Base-by-base conservation (phyloP, 129 eudicot genomes). In the Lactuca saligna region DNA sequence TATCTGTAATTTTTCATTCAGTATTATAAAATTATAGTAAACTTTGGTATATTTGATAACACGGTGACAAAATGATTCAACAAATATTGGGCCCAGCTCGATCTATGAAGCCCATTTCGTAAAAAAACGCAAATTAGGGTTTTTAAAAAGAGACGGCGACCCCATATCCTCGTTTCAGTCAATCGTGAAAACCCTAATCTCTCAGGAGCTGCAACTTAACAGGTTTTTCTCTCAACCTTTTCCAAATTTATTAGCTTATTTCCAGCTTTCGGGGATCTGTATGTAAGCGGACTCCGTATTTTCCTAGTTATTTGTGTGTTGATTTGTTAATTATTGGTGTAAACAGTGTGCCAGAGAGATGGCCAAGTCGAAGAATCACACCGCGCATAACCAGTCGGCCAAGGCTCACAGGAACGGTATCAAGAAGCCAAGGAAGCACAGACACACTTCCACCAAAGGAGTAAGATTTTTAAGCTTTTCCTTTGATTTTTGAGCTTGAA, bases 361-460 rank as follows among this genome's bases (percentile, higher is more conserved):
- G 91, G 95, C 95, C 7, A 88, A 88, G 71, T 86, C 89, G 80
- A 89, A 83, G 96, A 89, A 89, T 74, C 96, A 89, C 82, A 89
- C 96, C 13, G 96, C 96, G 4, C 96, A 89, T 74, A 89, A 89
- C 76, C 96, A 89, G 82, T 89, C 96, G 3, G 14, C 54, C 78
- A 89, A 89, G 80, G 96, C 96, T 49, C 97, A 90, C 81, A 76
- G 72, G 65, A 91, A 91, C 50, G 97, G 97, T 2, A 91, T 91
- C 83, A 91, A 91, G 90, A 91, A 91, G 80, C 96, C 97, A 31
- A 66, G 88, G 74, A 82, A 81, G 70, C 90, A 91, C 74, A 86
- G 97, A 5, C 72, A 91, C 86, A 82, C 76, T 49, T 88, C 97
- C 82, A 91, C 97, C 86, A 85, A 84, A 70, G 97, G 97, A 80